Evolutionary conservation across 345 rosid genomes (phyloP), one percentile per base, ranked within the genome.

Genomic region (Dipteronia sinensis): DNA sequence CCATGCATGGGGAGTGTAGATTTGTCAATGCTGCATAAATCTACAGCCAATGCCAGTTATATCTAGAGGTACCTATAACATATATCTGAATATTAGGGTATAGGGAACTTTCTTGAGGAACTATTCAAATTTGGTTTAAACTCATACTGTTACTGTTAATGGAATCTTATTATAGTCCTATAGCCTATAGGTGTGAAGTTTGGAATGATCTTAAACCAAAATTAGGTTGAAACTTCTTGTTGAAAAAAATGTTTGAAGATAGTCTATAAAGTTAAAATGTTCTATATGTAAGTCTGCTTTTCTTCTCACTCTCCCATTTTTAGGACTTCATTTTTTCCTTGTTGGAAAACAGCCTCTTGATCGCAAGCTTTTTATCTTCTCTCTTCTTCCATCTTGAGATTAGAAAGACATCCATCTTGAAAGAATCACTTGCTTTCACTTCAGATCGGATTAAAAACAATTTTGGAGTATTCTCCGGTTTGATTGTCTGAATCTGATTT

Each of bases 81-180:
- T 23, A 63, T 12, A 10, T 22, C 13, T 46, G 49, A 8, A 46
- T 46, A 46, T 46, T 8, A 23, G 15, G 20, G 67, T 63, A 23
- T 61, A 1, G 65, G 65, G 65, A 61, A 61, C 65, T 61, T 61
- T 23, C 65, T 22, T 61, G 65, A 63, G 67, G 67, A 63, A 25
- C 5, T 11, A 2, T 25, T 22, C 34, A 63, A 7, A 63, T 6
- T 63, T 63, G 38, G 27, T 63, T 10, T 25, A 42, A 42, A 27
- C 38, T 23, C 7, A 62, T n/a, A n/a, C 65, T 62, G 29, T 62
- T 46, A 2, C 15, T 25, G 6, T 63, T 63, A 25, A 25, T 31
- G 29, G 27, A 63, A 27, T 25, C 67, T 62, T n/a, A 2, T 62
- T n/a, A 2, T 10, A 25, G 49, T 62, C 66, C 29, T 25, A 63